These are phyloP conservation scores for Tolypocladium ovalisporum DNA, from an alignment of 2,329 filamentous ascomycete species.

Conservation along the genomic window DNA sequence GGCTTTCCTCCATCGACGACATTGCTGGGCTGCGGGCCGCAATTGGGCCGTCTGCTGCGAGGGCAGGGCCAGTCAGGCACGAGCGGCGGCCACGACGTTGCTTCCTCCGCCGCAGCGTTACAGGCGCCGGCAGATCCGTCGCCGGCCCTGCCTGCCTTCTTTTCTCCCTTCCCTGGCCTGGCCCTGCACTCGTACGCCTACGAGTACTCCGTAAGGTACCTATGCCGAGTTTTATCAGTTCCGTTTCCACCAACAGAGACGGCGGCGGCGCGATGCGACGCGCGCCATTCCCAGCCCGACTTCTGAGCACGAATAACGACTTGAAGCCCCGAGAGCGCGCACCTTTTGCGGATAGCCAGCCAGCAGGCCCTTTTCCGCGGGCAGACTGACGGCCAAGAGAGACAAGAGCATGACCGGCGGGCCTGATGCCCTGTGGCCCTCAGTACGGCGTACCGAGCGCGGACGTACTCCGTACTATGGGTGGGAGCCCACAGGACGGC, in stretches of 20 bases:
- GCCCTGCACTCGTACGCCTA: not conserved
- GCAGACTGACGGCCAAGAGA: not conserved
- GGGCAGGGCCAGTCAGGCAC: constrained; percentile 1
- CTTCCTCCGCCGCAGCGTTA: not conserved
- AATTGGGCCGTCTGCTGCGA: not conserved
- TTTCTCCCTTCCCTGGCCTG: not conserved
- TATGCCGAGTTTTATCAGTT: not conserved
- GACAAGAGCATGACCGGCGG: not conserved
- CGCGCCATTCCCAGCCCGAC: not conserved
- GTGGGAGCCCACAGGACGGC: too few species aligned
- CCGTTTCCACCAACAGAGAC: not conserved
- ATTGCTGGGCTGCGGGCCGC: not conserved
- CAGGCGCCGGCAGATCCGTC: constrained; percentile 1
- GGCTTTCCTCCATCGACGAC: not conserved
- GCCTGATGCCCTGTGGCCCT: not conserved
- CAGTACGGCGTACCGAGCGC: too few species aligned
- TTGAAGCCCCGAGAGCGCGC: too few species aligned
- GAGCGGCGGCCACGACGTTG: not conserved
- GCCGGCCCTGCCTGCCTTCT: not conserved
- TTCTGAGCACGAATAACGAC: too few species aligned
- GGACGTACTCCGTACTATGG: too few species aligned
- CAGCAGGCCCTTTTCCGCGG: not conserved
- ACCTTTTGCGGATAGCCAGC: too few species aligned
- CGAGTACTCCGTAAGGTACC: too few species aligned
- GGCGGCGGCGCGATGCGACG: not conserved